phyloP scores from a whole-genome alignment of 495 filamentous ascomycete species.

The Hypoxylon rickii region DNA sequence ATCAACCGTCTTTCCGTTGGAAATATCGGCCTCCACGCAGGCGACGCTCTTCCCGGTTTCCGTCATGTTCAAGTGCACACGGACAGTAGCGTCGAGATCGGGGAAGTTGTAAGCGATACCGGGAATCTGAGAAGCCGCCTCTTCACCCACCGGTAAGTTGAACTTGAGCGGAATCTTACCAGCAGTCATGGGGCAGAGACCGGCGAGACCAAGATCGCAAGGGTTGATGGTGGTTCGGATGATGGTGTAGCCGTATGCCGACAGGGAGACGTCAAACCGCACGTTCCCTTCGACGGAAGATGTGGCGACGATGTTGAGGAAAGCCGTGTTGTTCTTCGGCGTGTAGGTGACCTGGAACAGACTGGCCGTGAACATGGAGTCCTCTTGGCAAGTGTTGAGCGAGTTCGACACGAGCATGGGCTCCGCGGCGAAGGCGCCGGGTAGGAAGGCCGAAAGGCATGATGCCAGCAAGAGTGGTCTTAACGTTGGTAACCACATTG shows the following conservation, averaged over 20 bases:
- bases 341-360: constrained; percentile 83
- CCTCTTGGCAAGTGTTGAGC: constrained; percentile 75
- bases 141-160: constrained; percentile 62
- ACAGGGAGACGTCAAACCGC: constrained; percentile 72
- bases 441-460: constrained; percentile 39
- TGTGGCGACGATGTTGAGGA: constrained; percentile 78
- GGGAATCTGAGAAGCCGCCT: constrained; percentile 69
- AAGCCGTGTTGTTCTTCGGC: constrained; percentile 71
- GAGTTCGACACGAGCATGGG: constrained; percentile 70
- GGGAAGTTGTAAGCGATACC: constrained; percentile 88
- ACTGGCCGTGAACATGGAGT: constrained; percentile 80
- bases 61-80: constrained; percentile 76
- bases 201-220: constrained; percentile 69
- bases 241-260: constrained; percentile 80
- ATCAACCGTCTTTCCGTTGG: constrained; percentile 92
- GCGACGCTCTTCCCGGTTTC: constrained; percentile 65
- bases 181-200: constrained; percentile 91
- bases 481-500: constrained; percentile 43
- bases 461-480: constrained; percentile 43
- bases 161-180: constrained; percentile 79
- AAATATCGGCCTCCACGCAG: constrained; percentile 86
- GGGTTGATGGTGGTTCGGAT: constrained; percentile 71
- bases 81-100: constrained; percentile 88
- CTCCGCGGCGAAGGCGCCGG: constrained; percentile 34
- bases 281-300: constrained; percentile 88